Evolutionary conservation across 1,139 yeast species (phyloP).

Genomic region (Scheffersomyces insectosa): DNA sequence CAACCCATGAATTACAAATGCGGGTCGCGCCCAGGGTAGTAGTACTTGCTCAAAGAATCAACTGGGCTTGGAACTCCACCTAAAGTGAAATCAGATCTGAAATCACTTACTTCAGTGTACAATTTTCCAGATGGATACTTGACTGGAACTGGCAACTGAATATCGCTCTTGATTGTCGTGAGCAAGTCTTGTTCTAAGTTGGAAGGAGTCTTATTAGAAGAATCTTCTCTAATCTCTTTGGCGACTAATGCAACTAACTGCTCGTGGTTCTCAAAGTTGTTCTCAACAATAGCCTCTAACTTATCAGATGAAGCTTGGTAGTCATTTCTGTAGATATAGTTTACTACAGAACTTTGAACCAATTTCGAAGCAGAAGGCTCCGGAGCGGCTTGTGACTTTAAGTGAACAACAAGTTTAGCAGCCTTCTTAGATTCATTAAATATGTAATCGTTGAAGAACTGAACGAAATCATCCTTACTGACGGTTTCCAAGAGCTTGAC

Average conservation of each 20-base stretch:
- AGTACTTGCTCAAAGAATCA: conserved; percentile 31
- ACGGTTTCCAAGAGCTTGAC: conserved; percentile 56
- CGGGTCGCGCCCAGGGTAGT: conserved; percentile 28
- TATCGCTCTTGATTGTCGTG: conserved; percentile 10
- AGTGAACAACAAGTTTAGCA: conserved; percentile 61
- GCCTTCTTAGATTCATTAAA: conserved; percentile 25
- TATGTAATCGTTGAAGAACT: conserved; percentile 53
- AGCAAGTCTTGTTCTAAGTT: conserved; percentile 7
- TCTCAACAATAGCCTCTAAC: conserved; percentile 25
- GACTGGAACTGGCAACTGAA: conserved; percentile 25
- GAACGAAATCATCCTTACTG: conserved; percentile 56
- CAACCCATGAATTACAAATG: conserved; percentile 22
- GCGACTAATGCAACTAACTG: conserved; percentile 16
- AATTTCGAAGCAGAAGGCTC: conserved; percentile 22
- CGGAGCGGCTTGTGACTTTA: conserved; percentile 58
- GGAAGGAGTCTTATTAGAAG: background rate
- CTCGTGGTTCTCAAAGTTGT: conserved; percentile 17
- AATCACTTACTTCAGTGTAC: conserved; percentile 20
- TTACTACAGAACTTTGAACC: conserved; percentile 27
- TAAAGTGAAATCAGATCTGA: conserved; percentile 21
- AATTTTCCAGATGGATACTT: conserved; percentile 28
- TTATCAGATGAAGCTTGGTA: conserved; percentile 27
- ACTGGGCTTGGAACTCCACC: conserved; percentile 38
- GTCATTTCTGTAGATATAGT: conserved; percentile 25
- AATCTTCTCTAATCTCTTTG: conserved; percentile 6